Base-by-base conservation (phyloP, 768 basidiomycete genomes). In the Tulasnella sp. region DNA sequence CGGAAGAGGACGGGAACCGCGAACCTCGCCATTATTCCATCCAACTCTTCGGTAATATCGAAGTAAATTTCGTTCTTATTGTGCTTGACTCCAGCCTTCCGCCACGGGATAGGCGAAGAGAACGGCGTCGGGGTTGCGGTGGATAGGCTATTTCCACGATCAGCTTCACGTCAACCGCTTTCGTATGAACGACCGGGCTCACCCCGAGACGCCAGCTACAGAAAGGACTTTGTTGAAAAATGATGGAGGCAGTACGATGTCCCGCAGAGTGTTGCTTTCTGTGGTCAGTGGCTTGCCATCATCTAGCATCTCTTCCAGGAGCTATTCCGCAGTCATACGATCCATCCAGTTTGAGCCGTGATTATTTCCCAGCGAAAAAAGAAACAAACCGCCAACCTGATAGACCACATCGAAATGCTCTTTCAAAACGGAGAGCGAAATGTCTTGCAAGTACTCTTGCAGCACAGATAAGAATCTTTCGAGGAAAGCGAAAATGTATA, bases 351-450 rank as follows among this genome's bases (percentile, higher is more conserved):
- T n/a, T n/a, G n/a, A n/a, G n/a, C n/a, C n/a, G n/a, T n/a, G n/a
- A n/a, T n/a, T n/a, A n/a, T n/a, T n/a, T n/a, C n/a, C n/a, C n/a
- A n/a, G n/a, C n/a, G n/a, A n/a, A n/a, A n/a, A n/a, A 67, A 38
- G 17, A 38, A 14, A 75, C 34, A 6, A n/a, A 38, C 34, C 4
- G 78, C 87, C 34, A 78, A 93, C 94, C 86, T 97, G 96, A 81
- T 98, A 97, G 8, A 97, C 95, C 34, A 94, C 89, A 80, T 98
- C 96, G 82, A 97, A 97, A 82, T 97, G 93, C 77, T 97, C 95
- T 80, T 90, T 93, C 79, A 98, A 83, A 2, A 89, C 90, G 6
- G 88, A 87, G 34, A 92, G 89, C 39, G 91, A 93, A 31, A 96
- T 86, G n/a, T 89, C 88, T 0, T 93, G 95, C 79, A 97, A 90